Conservation (phyloP, 2,329 filamentous ascomycete genomes). For the Lachnellula willkommii region DNA sequence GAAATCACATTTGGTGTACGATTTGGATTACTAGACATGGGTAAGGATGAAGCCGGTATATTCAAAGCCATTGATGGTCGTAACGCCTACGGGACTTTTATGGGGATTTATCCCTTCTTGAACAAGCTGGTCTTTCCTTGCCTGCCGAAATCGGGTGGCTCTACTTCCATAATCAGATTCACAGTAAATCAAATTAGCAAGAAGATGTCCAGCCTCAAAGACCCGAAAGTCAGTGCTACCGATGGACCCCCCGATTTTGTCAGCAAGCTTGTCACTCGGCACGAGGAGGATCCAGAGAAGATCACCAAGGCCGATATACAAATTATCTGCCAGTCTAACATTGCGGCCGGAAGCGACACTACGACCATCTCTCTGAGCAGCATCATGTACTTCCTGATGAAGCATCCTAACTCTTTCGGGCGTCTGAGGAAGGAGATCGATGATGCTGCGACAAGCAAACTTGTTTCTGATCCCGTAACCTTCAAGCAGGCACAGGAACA, state of each 20-base stretch:
- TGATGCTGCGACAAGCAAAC: neutral
- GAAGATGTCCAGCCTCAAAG: neutral
- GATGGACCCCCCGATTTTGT: neutral
- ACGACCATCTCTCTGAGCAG: constrained; percentile 33
- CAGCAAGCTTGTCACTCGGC: neutral
- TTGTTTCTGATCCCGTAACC: constrained; percentile 17
- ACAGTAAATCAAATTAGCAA: too few species aligned
- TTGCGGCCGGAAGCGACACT: constrained; percentile 33
- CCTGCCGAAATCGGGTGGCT: too few species aligned
- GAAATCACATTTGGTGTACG: constrained; percentile 37
- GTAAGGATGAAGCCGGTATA: constrained; percentile 35
- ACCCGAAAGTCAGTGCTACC: constrained; percentile 15
- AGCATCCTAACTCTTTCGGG: constrained; percentile 25
- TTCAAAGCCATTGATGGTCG: neutral
- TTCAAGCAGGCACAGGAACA: constrained; percentile 27
- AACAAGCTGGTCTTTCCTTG: too few species aligned
- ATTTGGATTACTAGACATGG: constrained; percentile 40
- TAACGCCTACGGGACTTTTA: neutral
- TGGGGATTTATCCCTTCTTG: neutral
- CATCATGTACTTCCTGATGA: constrained; percentile 30
- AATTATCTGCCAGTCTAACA: constrained; percentile 7
- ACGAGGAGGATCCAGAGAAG: constrained; percentile 8
- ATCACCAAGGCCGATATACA: neutral
- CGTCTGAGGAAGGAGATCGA: constrained; percentile 38
- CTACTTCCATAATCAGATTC: too few species aligned